phyloP scores from a whole-genome alignment of 1,284 basidiomycete species.

The Tilletia walkeri region DNA sequence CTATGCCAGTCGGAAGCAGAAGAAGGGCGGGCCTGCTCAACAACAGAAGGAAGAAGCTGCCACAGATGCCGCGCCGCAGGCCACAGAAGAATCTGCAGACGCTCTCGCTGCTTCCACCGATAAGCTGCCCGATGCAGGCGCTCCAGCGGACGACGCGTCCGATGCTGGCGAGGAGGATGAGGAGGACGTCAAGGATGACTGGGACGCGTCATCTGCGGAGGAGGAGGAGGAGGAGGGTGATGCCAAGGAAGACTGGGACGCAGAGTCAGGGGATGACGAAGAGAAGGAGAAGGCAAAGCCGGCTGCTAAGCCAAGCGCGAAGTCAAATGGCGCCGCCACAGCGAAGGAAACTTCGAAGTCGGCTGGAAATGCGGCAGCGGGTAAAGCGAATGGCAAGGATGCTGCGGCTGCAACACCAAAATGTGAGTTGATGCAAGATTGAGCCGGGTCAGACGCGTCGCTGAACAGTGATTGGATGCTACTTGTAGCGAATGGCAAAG shows the following conservation, averaged over 20 bases:
- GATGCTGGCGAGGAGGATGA: slow-evolving; percentile 29
- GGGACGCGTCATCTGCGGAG: slow-evolving; percentile 56
- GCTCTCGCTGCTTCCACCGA: slow-evolving; percentile 21
- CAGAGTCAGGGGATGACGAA: slow-evolving; percentile 63
- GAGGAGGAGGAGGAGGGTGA: slow-evolving; percentile 54
- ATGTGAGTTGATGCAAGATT: background rate
- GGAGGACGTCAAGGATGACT: slow-evolving; percentile 56
- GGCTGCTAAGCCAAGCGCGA: background rate
- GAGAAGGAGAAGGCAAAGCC: slow-evolving; percentile 10
- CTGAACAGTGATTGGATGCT: too few species aligned
- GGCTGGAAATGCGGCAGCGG: slow-evolving; percentile 20
- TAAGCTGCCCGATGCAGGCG: slow-evolving; percentile 40
- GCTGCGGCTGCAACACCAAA: slow-evolving; percentile 30
- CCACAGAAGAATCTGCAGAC: slow-evolving; percentile 16
- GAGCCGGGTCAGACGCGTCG: too few species aligned
- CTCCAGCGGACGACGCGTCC: slow-evolving; percentile 10
- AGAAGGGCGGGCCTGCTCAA: slow-evolving; percentile 62
- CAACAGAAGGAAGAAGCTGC: slow-evolving; percentile 23
- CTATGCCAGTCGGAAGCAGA: slow-evolving; percentile 80
- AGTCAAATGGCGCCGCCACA: background rate
- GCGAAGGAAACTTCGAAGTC: slow-evolving; percentile 14
- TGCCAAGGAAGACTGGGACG: slow-evolving; percentile 82
- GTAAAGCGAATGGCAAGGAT: slow-evolving; percentile 30
- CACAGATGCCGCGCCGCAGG: slow-evolving; percentile 10
- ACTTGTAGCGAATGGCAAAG: slow-evolving; percentile 19